A percentile compares a stretch with the other conserved stretches of the same genome.
Evolutionary conservation across 2,329 filamentous ascomycete genomes (phyloP).

Genomic region (Aspergillus japonicus): DNA sequence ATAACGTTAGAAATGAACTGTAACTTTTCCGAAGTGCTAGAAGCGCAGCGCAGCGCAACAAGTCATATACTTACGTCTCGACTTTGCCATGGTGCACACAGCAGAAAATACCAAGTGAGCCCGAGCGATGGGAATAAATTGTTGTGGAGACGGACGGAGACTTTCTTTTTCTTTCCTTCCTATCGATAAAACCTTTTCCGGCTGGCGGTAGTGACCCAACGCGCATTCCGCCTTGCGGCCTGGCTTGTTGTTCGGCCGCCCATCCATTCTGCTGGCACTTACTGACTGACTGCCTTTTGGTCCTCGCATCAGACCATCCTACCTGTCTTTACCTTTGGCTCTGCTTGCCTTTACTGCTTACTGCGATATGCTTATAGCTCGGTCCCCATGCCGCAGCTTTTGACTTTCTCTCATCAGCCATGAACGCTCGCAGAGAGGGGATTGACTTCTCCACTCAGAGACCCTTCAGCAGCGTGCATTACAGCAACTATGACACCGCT

Average conservation of each 20-base stretch:
- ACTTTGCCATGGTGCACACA: conserved; percentile 39
- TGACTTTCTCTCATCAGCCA: conserved; percentile 27
- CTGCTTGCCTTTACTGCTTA: background rate
- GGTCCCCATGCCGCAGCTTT: conserved; percentile 23
- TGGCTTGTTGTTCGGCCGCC: conserved; percentile 16
- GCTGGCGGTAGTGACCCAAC: conserved; percentile 25
- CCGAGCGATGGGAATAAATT: conserved; percentile 17
- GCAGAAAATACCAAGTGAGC: conserved; percentile 9
- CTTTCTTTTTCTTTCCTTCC: too few species aligned
- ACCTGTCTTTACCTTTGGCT: conserved; percentile 8
- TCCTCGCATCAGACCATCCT: conserved; percentile 16
- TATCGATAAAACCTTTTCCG: conserved; percentile 41
- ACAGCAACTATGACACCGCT: conserved; percentile 35
- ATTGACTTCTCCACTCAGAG: conserved; percentile 30
- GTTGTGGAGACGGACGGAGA: conserved; percentile 28
- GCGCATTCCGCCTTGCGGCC: conserved; percentile 20
- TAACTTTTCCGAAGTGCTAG: background rate
- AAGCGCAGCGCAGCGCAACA: too few species aligned
- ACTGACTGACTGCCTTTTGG: conserved; percentile 6
- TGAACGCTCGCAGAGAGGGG: conserved; percentile 36
- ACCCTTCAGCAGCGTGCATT: conserved; percentile 26
- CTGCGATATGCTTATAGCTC: conserved; percentile 3
- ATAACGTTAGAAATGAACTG: conserved; percentile 11
- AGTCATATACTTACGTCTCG: conserved; percentile 28
- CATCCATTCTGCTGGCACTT: conserved; percentile 4